These are phyloP conservation scores for Boletus reticuloceps DNA, from an alignment of 768 basidiomycete species.

Conservation along the genomic window DNA sequence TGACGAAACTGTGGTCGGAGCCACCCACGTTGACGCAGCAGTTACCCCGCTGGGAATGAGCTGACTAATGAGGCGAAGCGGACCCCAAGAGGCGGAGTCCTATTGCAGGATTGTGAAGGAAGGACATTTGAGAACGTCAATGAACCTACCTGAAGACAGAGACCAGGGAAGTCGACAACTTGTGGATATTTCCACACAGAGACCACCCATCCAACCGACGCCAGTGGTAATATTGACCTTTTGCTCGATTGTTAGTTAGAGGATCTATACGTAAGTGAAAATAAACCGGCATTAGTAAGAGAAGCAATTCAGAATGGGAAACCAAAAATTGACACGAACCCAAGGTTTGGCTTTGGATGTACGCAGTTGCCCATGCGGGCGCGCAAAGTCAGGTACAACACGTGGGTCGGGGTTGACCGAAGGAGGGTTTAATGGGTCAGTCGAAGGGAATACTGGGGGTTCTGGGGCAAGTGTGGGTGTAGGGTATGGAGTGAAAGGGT, in stretches of 20 bases:
- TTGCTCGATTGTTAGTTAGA: constrained; percentile 54
- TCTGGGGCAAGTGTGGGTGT: constrained; percentile 54
- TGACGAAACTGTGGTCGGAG: neutral
- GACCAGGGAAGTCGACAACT: constrained; percentile 56
- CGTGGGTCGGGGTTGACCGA: constrained; percentile 40
- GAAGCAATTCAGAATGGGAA: neutral
- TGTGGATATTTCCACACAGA: constrained; percentile 71
- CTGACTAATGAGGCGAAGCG: constrained; percentile 71
- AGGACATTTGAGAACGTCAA: neutral
- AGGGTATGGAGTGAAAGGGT: constrained; percentile 59
- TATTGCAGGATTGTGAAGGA: constrained; percentile 20
- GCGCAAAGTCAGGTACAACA: constrained; percentile 45
- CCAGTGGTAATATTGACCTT: constrained; percentile 67
- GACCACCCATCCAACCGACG: constrained; percentile 48
- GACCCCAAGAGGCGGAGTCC: constrained; percentile 77
- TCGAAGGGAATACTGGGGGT: constrained; percentile 50
- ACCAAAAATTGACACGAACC: constrained; percentile 34
- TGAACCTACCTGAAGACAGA: constrained; percentile 61
- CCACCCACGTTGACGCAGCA: constrained; percentile 70
- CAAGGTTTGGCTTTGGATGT: constrained; percentile 54
- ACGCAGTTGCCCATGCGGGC: constrained; percentile 56
- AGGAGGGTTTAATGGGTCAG: constrained; percentile 58
- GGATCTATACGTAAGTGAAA: constrained; percentile 33
- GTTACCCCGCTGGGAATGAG: constrained; percentile 84
- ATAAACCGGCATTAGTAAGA: neutral